phyloP scores from a whole-genome alignment of 2,329 filamentous ascomycete genomes.

The Botrytis fragariae region DNA sequence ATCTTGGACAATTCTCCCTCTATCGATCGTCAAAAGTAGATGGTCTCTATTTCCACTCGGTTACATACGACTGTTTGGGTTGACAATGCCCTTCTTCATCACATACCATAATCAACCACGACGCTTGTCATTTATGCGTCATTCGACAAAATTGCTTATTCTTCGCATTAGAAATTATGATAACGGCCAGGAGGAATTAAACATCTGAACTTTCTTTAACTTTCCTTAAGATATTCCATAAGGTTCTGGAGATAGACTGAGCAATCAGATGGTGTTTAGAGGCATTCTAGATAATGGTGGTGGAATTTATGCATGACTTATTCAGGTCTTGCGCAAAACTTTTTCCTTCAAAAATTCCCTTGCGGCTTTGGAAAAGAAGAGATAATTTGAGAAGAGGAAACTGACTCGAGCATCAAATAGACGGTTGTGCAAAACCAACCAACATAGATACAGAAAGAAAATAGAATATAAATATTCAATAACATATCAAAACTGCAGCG shows the following conservation, averaged over 20 bases:
- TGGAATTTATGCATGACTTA: background rate
- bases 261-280: background rate
- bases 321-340: background rate
- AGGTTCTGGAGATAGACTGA: background rate
- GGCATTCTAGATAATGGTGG: background rate
- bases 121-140: background rate
- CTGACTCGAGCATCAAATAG: background rate
- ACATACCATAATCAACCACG: background rate
- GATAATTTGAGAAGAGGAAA: background rate
- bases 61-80: background rate
- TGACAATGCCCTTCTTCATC: background rate
- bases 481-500: background rate
- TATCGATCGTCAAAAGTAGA: background rate
- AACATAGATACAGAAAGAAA: background rate
- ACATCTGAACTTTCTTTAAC: background rate
- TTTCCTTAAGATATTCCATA: background rate
- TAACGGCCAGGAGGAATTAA: no score
- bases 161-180: background rate
- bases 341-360: no score
- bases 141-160: background rate
- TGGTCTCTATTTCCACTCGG: background rate
- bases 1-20: background rate
- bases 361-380: background rate
- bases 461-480: background rate
- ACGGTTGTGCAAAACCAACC: background rate